Conservation (phyloP, 495 filamentous ascomycete species). For the Pyrenula aspistea region DNA sequence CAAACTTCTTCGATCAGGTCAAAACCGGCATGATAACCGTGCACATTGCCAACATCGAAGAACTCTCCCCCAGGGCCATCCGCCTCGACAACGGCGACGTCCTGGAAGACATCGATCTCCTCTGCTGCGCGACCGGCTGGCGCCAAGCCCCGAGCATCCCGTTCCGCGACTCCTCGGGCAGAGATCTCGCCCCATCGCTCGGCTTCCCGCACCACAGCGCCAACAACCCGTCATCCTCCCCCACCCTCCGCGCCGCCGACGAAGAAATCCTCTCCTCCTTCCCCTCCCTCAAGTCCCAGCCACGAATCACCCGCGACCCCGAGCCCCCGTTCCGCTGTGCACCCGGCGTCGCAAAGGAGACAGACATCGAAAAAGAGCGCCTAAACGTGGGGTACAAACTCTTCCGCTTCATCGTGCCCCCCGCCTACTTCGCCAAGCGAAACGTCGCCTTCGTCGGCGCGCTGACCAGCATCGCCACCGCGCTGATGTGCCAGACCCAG, state of each 20-base stretch:
- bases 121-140: constrained; percentile 56
- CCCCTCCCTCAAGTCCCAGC: constrained; percentile 42
- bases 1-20: constrained; percentile 51
- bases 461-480: constrained; percentile 50
- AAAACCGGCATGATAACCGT: constrained; percentile 45
- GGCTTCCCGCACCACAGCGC: constrained; percentile 18
- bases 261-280: constrained; percentile 53
- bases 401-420: constrained; percentile 60
- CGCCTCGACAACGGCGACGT: constrained; percentile 43
- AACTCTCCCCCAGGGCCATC: constrained; percentile 33
- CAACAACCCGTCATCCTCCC: constrained; percentile 14
- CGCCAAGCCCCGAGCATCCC: constrained; percentile 49
- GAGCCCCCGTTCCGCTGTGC: constrained; percentile 6
- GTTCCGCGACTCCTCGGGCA: constrained; percentile 22
- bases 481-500: constrained; percentile 51
- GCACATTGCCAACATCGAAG: constrained; percentile 48
- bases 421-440: constrained; percentile 39
- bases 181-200: neutral
- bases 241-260: constrained; percentile 37
- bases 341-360: constrained; percentile 2
- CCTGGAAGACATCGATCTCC: constrained; percentile 45
- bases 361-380: neutral
- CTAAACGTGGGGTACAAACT: constrained; percentile 31
- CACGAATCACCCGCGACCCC: constrained; percentile 9
- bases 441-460: constrained; percentile 59